Evolutionary conservation across 2,329 filamentous ascomycete genomes (phyloP).

Genomic region (Sclerotinia nivalis): DNA sequence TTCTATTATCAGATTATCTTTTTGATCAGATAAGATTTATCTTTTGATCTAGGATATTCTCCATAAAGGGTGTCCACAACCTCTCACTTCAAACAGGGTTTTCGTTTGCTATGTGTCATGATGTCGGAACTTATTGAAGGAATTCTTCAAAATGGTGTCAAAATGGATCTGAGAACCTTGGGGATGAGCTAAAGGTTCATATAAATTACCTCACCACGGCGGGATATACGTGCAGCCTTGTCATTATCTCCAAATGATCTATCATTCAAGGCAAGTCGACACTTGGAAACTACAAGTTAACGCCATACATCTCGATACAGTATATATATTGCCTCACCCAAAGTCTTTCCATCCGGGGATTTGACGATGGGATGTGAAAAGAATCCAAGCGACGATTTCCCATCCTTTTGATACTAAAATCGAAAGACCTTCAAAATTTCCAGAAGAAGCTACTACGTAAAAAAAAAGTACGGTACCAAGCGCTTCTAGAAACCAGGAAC

Average conservation of each 20-base stretch:
- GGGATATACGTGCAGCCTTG: not conserved
- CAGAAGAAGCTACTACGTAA: not conserved
- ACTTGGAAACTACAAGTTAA: not conserved
- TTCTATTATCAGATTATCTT: constrained; percentile 12
- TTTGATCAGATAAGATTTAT: constrained; percentile 19
- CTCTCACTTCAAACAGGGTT: not conserved
- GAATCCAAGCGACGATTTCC: not conserved
- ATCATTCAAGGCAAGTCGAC: not conserved
- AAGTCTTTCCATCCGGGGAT: no score
- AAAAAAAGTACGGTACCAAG: not conserved
- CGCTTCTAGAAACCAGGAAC: not conserved
- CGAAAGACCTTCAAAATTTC: not conserved
- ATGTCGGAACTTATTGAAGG: not conserved
- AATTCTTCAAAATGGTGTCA: constrained; percentile 1
- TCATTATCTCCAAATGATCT: not conserved
- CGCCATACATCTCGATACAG: not conserved
- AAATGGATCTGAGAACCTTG: not conserved
- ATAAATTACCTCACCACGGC: constrained; percentile 8
- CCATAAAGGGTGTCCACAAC: not conserved
- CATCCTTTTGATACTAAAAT: not conserved
- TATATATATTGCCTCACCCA: not conserved
- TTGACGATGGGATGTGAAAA: not conserved
- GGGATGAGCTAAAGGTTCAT: not conserved
- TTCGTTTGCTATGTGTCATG: constrained; percentile 1
- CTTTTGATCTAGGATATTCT: not conserved